A percentile compares a stretch with the other conserved stretches of the same genome.
phyloP scores from a whole-genome alignment of 2,329 filamentous ascomycete species.

The Phialophora chinensis region DNA sequence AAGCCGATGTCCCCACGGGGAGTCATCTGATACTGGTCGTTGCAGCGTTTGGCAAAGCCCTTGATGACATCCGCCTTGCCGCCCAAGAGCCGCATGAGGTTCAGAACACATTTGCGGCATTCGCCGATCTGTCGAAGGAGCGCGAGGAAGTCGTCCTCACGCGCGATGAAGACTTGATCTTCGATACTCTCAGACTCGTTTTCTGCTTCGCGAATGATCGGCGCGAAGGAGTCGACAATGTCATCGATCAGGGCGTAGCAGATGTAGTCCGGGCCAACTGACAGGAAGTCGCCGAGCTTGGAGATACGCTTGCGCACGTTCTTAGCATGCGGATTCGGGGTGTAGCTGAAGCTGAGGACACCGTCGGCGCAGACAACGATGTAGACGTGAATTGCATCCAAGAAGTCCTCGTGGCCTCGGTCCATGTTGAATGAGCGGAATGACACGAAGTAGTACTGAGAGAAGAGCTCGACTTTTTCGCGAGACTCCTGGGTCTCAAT shows the following conservation, averaged over 20 bases:
- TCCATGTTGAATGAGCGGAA: conserved; percentile 93
- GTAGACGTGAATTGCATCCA: conserved; percentile 95
- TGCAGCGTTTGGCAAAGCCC: conserved; percentile 97
- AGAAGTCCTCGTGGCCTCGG: conserved; percentile 77
- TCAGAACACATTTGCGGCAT: conserved; percentile 93
- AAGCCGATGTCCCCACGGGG: conserved; percentile 95
- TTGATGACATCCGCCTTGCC: conserved; percentile 98
- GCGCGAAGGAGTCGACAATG: conserved; percentile 94
- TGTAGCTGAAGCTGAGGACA: conserved; percentile 92
- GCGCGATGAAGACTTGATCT: conserved; percentile 91
- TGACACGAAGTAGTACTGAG: conserved; percentile 96
- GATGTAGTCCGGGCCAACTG: conserved; percentile 96
- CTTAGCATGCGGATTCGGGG: conserved; percentile 81
- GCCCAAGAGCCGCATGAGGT: conserved; percentile 86
- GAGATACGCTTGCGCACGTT: conserved; percentile 92
- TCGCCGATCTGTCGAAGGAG: conserved; percentile 89
- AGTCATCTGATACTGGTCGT: conserved; percentile 94
- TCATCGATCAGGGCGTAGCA: conserved; percentile 99
- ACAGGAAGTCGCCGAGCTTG: conserved; percentile 90
- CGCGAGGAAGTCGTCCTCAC: conserved; percentile 83
- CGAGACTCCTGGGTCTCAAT: conserved; percentile 94
- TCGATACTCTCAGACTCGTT: conserved; percentile 89
- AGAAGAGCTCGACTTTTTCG: conserved; percentile 98
- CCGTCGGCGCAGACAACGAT: conserved; percentile 96
- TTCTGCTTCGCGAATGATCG: conserved; percentile 86